Evolutionary conservation across 495 filamentous ascomycete species (phyloP), one percentile per base, ranked within the genome.

Genomic region (Talaromyces stipitatus): DNA sequence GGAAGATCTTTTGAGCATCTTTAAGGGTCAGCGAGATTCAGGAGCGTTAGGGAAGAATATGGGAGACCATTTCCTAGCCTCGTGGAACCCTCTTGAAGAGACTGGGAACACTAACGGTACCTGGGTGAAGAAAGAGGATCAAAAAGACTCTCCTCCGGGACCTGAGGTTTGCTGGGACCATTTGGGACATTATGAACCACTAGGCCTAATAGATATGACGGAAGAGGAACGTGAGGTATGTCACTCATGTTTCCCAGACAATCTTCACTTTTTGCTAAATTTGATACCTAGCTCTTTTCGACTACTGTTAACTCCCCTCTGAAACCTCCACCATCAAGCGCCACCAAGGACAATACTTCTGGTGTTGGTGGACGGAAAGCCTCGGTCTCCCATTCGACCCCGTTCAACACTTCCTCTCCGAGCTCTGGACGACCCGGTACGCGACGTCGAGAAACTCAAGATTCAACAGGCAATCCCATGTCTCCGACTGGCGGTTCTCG

Each of bases 111-210:
- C 75, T 50, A 78, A 83, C 59, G 80, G 85, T 11, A 78, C 82
- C 30, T 96, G 91, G 91, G 89, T 87, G 30, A 89, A 87, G 68
- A 78, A 80, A 62, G 81, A 85, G 52, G 89, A 95, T 33, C 71
- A 75, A 20, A 81, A 82, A 59, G 84, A 86, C 29, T 71, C 72
- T 58, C 75, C 82, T 55, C 70, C 77, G 65, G 91, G 85, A 46
- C 87, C 84, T 1, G 89, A 92, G 58, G 77, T 91, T 47, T 97
- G 95, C 66, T 98, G 95, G 94, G 92, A 97, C 64, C 71, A 81
- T 54, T 79, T 81, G 45, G 92, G 91, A 29, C 78, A 76, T 57
- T 74, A 86, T 26, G 81, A 83, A 57, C 91, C 92, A 14, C 72
- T 97, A 53, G 82, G 82, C 32, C 65, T 96, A 53, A 75, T 83